phyloP scores from a whole-genome alignment of 176 grass and related monocot species.

The Carex kokanica region DNA sequence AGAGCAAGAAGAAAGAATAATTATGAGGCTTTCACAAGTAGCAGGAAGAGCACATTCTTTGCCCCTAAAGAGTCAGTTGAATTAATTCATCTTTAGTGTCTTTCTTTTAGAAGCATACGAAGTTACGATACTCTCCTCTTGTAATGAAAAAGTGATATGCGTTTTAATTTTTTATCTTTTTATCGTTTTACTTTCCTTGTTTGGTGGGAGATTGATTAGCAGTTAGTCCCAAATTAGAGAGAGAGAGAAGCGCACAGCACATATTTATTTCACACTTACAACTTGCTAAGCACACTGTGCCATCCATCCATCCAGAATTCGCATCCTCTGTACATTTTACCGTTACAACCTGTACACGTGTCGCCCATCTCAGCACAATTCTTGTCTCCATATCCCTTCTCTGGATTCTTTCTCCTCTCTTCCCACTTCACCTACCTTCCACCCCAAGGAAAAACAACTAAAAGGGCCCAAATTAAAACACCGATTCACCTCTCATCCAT shows the following conservation, averaged over 20 bases:
- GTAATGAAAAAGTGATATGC: neutral
- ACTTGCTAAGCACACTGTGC: neutral
- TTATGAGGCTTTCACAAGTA: constrained; percentile 17
- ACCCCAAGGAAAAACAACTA: constrained; percentile 22
- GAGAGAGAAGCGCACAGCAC: too few relatives aligned
- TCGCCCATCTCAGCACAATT: constrained; percentile 1
- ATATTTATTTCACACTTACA: too few relatives aligned
- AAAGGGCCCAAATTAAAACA: neutral
- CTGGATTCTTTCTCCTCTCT: constrained; percentile 11
- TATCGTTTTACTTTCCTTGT: neutral
- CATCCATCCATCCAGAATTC: neutral
- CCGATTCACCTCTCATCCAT: neutral
- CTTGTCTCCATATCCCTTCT: constrained; percentile 11
- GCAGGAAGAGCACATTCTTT: constrained; percentile 16
- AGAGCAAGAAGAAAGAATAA: constrained; percentile 25
- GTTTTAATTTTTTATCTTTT: neutral
- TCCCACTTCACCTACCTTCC: constrained; percentile 34
- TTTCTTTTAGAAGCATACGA: neutral
- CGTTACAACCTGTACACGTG: constrained; percentile 37
- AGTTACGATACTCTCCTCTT: neutral
- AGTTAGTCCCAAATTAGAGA: neutral
- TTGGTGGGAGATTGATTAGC: neutral
- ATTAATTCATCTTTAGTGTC: neutral
- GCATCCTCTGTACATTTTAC: constrained; percentile 33
- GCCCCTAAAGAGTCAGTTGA: neutral